These are phyloP conservation scores for Colletotrichum lini DNA, from an alignment of 2,329 filamentous ascomycete species.

Conservation along the genomic window DNA sequence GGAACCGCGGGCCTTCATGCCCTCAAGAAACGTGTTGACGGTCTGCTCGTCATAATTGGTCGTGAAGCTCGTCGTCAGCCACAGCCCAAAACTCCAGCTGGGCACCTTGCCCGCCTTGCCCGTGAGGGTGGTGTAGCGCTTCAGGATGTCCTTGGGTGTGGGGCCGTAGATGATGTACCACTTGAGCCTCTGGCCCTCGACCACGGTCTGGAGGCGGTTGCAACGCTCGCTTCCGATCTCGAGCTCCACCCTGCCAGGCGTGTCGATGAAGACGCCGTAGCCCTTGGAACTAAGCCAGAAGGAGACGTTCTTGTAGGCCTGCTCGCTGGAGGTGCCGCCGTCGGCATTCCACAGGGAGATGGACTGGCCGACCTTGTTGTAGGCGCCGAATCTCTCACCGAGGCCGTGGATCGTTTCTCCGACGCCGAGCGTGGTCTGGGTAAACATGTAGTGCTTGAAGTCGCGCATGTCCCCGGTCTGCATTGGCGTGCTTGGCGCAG, in stretches of 20 bases:
- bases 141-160: slow-evolving; percentile 79
- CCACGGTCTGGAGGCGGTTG: slow-evolving; percentile 77
- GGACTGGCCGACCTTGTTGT: slow-evolving; percentile 82
- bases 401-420: slow-evolving; percentile 81
- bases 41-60: slow-evolving; percentile 80
- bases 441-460: slow-evolving; percentile 70
- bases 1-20: slow-evolving; percentile 75
- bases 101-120: slow-evolving; percentile 76
- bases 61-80: slow-evolving; percentile 83
- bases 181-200: slow-evolving; percentile 78
- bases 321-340: slow-evolving; percentile 77
- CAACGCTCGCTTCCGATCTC: slow-evolving; percentile 83
- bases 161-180: slow-evolving; percentile 82
- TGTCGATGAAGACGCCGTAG: slow-evolving; percentile 84
- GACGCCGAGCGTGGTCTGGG: slow-evolving; percentile 67
- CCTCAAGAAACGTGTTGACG: slow-evolving; percentile 77
- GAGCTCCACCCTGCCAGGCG: slow-evolving; percentile 77
- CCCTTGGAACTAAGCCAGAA: slow-evolving; percentile 81
- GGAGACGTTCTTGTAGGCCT: slow-evolving; percentile 80
- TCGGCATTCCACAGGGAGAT: slow-evolving; percentile 76
- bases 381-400: slow-evolving; percentile 82
- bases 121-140: slow-evolving; percentile 76
- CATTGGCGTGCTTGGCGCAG: slow-evolving; percentile 52
- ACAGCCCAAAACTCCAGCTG: slow-evolving; percentile 82
- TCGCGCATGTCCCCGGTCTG: slow-evolving; percentile 55